A percentile compares a stretch with the other conserved stretches of the same genome.
Conservation (phyloP, 345 rosid genomes). For the Dipteronia dyeriana region DNA sequence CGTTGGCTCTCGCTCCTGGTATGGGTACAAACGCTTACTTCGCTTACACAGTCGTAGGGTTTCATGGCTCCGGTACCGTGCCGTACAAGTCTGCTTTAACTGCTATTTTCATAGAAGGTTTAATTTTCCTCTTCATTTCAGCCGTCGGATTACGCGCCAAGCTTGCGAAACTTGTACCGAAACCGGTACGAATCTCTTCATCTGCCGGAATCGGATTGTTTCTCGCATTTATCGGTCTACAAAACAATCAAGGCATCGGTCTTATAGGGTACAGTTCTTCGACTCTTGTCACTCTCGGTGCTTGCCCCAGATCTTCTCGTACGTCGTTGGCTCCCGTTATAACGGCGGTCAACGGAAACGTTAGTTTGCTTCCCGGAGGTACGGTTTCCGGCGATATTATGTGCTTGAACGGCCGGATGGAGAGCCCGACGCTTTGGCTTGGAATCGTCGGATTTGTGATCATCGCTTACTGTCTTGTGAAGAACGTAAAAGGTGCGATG, state of each 20-base stretch:
- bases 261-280: constrained; percentile 30
- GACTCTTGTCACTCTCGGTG: constrained; percentile 22
- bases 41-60: constrained; percentile 33
- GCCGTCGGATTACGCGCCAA: constrained; percentile 24
- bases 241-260: constrained; percentile 32
- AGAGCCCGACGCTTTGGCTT: constrained; percentile 55
- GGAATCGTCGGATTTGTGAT: constrained; percentile 53
- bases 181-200: constrained; percentile 23
- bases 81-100: constrained; percentile 28
- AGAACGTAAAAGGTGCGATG: constrained; percentile 49
- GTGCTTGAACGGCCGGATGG: constrained; percentile 44
- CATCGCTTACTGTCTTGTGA: constrained; percentile 48
- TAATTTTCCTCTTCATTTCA: constrained; percentile 26
- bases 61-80: constrained; percentile 26
- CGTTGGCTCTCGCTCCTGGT: constrained; percentile 30
- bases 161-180: constrained; percentile 21
- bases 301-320: not conserved
- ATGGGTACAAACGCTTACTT: constrained; percentile 33
- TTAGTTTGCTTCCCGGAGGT: constrained; percentile 35
- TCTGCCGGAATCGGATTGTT: constrained; percentile 29
- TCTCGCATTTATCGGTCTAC: constrained; percentile 24
- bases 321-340: constrained; percentile 43
- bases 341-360: constrained; percentile 43
- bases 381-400: constrained; percentile 38
- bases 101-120: constrained; percentile 28